Evolutionary conservation across 1,284 basidiomycete genomes (phyloP).

Genomic region (Puccinia hordei): DNA sequence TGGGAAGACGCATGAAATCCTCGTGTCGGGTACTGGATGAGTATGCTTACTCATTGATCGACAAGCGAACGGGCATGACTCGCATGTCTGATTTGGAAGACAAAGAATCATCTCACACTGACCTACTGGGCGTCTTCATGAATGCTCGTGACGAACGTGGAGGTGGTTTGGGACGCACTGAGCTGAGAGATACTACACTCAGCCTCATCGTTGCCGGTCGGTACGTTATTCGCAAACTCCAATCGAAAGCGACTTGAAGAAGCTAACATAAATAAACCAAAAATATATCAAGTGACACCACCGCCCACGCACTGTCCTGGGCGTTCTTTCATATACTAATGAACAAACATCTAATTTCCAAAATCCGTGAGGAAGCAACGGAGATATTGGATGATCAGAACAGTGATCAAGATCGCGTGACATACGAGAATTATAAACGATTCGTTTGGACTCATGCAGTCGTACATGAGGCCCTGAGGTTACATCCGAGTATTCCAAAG

Average conservation of each 20-base stretch:
- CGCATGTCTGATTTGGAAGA: background rate
- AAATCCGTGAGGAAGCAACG: slow-evolving; percentile 28
- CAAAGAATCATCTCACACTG: background rate
- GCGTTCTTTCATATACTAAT: slow-evolving; percentile 36
- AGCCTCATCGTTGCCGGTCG: slow-evolving; percentile 47
- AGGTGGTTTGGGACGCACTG: background rate
- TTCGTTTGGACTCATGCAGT: slow-evolving; percentile 51
- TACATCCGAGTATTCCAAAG: slow-evolving; percentile 52
- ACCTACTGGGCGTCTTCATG: slow-evolving; percentile 30
- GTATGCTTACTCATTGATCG: slow-evolving; percentile 19
- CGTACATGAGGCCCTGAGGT: slow-evolving; percentile 52
- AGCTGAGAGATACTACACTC: slow-evolving; percentile 31
- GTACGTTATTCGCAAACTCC: slow-evolving; percentile 3
- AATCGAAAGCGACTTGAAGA: too few relatives aligned
- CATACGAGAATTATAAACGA: slow-evolving; percentile 49
- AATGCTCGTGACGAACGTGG: background rate
- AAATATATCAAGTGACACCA: slow-evolving; percentile 24
- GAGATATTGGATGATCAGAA: background rate
- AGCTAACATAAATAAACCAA: too few relatives aligned
- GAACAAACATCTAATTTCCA: slow-evolving; percentile 12
- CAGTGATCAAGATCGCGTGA: background rate
- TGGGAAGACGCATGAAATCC: background rate
- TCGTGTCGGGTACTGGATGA: slow-evolving; percentile 9
- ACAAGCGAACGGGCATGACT: slow-evolving; percentile 13
- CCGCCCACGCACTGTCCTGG: slow-evolving; percentile 41